phyloP scores from a whole-genome alignment of 2,329 filamentous ascomycete species.

The Hypoxylon sp. region DNA sequence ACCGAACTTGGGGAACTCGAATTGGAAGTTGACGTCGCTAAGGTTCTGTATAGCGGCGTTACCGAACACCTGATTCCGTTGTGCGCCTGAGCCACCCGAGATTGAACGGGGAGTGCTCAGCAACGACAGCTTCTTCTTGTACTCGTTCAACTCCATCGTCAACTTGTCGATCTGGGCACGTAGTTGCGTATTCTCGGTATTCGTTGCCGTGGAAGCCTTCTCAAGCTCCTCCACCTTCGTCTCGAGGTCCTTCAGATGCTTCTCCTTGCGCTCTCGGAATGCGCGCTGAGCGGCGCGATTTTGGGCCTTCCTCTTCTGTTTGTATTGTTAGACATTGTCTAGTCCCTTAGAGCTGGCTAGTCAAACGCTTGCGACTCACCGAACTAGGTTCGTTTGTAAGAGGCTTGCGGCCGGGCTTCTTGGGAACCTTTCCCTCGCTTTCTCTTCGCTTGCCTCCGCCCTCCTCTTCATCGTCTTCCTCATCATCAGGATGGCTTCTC shows the following conservation, averaged over 20 bases:
- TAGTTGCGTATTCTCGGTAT: slow-evolving; percentile 86
- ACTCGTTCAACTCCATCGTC: slow-evolving; percentile 87
- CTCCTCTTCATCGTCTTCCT: slow-evolving; percentile 73
- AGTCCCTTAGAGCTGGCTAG: slow-evolving; percentile 33
- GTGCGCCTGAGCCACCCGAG: slow-evolving; percentile 53
- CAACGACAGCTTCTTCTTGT: slow-evolving; percentile 86
- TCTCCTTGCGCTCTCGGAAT: slow-evolving; percentile 95
- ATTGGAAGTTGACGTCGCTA: slow-evolving; percentile 87
- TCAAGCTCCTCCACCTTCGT: slow-evolving; percentile 82
- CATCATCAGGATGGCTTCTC: slow-evolving; percentile 79
- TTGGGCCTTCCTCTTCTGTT: slow-evolving; percentile 93
- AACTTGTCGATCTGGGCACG: slow-evolving; percentile 91
- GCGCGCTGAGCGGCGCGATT: slow-evolving; percentile 93
- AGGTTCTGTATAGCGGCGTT: slow-evolving; percentile 70
- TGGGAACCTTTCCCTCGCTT: slow-evolving; percentile 85
- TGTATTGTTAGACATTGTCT: slow-evolving; percentile 48
- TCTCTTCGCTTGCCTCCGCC: slow-evolving; percentile 79
- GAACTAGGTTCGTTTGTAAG: slow-evolving; percentile 95
- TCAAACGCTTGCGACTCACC: slow-evolving; percentile 71
- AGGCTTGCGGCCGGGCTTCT: slow-evolving; percentile 97
- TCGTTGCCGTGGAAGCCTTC: slow-evolving; percentile 85
- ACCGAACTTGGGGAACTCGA: slow-evolving; percentile 96
- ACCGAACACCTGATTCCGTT: slow-evolving; percentile 62
- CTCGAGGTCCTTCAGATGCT: slow-evolving; percentile 88
- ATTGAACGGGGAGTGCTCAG: slow-evolving; percentile 57